A percentile compares a stretch with the other conserved stretches of the same genome.
phyloP scores from a whole-genome alignment of 768 basidiomycete species.

The Pisolithus tinctorius region DNA sequence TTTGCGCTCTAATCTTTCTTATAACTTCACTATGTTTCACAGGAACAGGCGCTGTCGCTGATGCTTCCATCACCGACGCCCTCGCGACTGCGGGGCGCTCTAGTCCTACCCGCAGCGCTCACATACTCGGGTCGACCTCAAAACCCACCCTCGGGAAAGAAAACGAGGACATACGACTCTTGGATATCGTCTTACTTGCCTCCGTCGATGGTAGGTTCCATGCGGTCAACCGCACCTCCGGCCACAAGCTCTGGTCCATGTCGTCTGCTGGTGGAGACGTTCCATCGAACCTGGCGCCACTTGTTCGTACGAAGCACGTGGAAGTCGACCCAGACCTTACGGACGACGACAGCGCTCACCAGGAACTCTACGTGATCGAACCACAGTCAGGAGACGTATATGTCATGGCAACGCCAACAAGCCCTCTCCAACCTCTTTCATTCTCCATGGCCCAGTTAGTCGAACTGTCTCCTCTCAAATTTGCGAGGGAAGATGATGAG shows the following conservation, averaged over 20 bases:
- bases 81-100: conserved; percentile 19
- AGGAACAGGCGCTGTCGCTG: conserved; percentile 25
- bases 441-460: conserved; percentile 91
- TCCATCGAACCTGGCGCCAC: conserved; percentile 58
- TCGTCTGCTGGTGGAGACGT: conserved; percentile 44
- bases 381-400: conserved; percentile 94
- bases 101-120: conserved; percentile 16
- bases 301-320: conserved; percentile 65
- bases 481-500: conserved; percentile 45
- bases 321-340: conserved; percentile 50
- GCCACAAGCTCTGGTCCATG: conserved; percentile 85
- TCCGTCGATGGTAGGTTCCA: conserved; percentile 95
- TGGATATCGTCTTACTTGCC: conserved; percentile 84
- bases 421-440: conserved; percentile 79
- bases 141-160: conserved; percentile 10
- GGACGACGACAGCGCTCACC: conserved; percentile 43
- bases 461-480: conserved; percentile 79
- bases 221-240: conserved; percentile 84
- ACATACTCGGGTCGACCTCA: conserved; percentile 8
- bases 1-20: conserved; percentile 20
- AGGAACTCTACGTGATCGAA: conserved; percentile 89
- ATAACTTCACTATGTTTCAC: conserved; percentile 26
- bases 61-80: conserved; percentile 18
- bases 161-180: conserved; percentile 48
- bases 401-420: conserved; percentile 63